phyloP scores from a whole-genome alignment of 768 basidiomycete genomes.

The Psilocybe subaeruginosa region DNA sequence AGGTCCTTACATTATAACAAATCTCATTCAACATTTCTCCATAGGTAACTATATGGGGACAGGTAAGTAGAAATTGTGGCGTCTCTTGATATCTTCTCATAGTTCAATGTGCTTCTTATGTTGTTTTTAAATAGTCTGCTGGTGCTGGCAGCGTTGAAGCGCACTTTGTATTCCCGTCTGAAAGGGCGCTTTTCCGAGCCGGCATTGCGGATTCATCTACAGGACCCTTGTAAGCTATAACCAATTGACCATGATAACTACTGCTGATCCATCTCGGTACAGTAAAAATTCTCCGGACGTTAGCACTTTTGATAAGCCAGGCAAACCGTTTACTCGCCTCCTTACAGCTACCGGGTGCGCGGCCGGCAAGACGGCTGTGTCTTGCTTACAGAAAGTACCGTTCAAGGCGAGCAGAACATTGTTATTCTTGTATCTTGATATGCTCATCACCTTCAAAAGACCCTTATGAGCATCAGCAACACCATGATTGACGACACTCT shows the following conservation, averaged over 20 bases:
- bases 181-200: constrained; percentile 46
- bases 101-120: neutral
- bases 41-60: constrained; percentile 61
- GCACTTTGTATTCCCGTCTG: constrained; percentile 47
- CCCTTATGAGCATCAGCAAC: constrained; percentile 51
- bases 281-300: constrained; percentile 55
- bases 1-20: too few relatives aligned
- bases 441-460: constrained; percentile 31
- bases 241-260: neutral
- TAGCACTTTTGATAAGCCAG: constrained; percentile 52
- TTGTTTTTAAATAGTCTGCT: constrained; percentile 39
- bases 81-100: neutral
- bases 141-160: constrained; percentile 53
- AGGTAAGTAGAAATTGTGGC: constrained; percentile 30
- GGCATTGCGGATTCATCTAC: constrained; percentile 55
- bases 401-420: constrained; percentile 37
- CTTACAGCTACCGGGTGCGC: constrained; percentile 48
- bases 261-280: neutral
- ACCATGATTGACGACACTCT: constrained; percentile 45
- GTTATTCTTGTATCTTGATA: neutral
- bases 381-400: constrained; percentile 48
- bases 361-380: constrained; percentile 37
- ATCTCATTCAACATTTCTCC: neutral
- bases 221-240: constrained; percentile 50
- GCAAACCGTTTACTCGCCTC: constrained; percentile 51